phyloP scores from a whole-genome alignment of 1,284 basidiomycete species.

The Ustilago loliicola region DNA sequence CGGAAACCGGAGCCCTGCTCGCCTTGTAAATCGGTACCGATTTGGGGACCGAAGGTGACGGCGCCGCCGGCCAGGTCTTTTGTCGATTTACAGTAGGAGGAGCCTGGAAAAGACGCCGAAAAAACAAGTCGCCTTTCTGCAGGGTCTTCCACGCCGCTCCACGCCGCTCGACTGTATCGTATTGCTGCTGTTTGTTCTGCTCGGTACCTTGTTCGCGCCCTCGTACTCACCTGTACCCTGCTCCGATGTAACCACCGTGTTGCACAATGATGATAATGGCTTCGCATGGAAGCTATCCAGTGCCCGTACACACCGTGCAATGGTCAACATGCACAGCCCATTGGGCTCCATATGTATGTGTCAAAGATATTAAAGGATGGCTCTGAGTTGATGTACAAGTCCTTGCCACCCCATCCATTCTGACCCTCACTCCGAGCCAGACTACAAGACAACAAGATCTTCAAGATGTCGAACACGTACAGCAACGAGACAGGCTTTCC shows the following conservation, averaged over 20 bases:
- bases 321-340: no score
- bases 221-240: neutral
- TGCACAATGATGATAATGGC: no score
- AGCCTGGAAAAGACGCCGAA: conserved; percentile 12
- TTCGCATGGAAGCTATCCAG: no score
- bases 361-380: no score
- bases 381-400: no score
- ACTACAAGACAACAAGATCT: neutral
- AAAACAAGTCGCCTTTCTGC: neutral
- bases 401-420: neutral
- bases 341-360: no score
- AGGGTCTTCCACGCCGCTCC: neutral
- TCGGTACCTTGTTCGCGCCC: conserved; percentile 13
- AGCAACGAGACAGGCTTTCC: neutral
- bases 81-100: no score
- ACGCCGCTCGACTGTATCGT: no score
- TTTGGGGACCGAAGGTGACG: conserved; percentile 14
- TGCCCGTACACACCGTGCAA: no score
- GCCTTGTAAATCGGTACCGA: conserved; percentile 8
- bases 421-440: neutral
- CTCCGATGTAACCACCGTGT: no score
- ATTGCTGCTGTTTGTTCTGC: neutral
- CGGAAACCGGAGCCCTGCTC: no score
- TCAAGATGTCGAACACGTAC: neutral
- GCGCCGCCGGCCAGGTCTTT: neutral